phyloP scores from a whole-genome alignment of 1,284 basidiomycete genomes.

The Ceraceosorus guamensis region DNA sequence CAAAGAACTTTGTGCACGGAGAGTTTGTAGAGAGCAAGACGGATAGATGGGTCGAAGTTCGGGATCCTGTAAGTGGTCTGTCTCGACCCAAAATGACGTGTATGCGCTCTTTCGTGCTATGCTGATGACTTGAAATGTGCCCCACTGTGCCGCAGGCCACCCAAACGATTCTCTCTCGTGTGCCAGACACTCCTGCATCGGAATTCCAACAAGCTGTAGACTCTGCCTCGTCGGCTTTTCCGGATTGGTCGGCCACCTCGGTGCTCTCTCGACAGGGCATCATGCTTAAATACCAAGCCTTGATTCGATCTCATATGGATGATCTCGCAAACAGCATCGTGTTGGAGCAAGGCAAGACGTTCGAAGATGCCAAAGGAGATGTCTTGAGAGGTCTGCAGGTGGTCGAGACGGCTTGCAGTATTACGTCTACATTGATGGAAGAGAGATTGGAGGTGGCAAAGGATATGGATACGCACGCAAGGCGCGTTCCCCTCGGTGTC shows the following conservation, averaged over 20 bases:
- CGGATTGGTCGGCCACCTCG: constrained; percentile 79
- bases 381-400: constrained; percentile 89
- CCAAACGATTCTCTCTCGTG: constrained; percentile 76
- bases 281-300: constrained; percentile 58
- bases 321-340: constrained; percentile 47
- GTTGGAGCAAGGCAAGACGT: constrained; percentile 49
- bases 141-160: constrained; percentile 54
- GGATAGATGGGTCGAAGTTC: constrained; percentile 70
- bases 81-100: too few relatives aligned
- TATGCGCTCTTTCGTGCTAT: too few relatives aligned
- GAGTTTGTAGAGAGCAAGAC: constrained; percentile 75
- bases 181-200: constrained; percentile 74
- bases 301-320: constrained; percentile 51
- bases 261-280: constrained; percentile 80
- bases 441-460: constrained; percentile 86
- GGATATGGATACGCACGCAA: constrained; percentile 92
- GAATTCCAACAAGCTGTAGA: constrained; percentile 83
- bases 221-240: constrained; percentile 78
- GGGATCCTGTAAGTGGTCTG: constrained; percentile 58
- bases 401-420: constrained; percentile 76
- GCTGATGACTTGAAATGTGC: too few relatives aligned
- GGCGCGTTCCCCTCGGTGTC: constrained; percentile 61
- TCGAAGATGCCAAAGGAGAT: constrained; percentile 82
- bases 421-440: constrained; percentile 75
- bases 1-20: constrained; percentile 71